phyloP scores from a whole-genome alignment of 768 basidiomycete genomes.

The Hericium erinaceus region DNA sequence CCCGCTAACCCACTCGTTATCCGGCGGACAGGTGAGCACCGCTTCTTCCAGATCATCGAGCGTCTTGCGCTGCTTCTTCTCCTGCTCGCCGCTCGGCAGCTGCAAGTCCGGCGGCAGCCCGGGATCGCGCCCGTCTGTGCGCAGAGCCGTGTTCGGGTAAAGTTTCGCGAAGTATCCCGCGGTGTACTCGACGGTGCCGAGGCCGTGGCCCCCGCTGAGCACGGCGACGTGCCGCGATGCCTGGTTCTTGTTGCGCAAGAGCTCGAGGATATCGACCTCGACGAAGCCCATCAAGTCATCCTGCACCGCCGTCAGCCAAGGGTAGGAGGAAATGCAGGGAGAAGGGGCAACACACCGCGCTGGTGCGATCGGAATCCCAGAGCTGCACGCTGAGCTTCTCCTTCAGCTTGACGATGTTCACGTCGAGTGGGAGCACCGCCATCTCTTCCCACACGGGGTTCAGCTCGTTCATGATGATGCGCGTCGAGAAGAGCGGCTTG shows the following conservation, averaged over 20 bases:
- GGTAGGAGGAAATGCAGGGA: not conserved
- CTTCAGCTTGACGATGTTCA: slow-evolving; percentile 56
- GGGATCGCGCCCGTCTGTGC: slow-evolving; percentile 23
- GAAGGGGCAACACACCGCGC: slow-evolving; percentile 14
- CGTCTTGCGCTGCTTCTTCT: slow-evolving; percentile 7
- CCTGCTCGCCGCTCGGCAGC: slow-evolving; percentile 36
- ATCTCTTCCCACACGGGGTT: slow-evolving; percentile 69
- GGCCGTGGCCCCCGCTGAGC: slow-evolving; percentile 16
- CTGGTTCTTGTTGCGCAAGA: slow-evolving; percentile 20
- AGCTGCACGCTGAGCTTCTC: slow-evolving; percentile 57
- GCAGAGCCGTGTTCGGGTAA: slow-evolving; percentile 18
- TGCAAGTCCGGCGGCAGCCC: slow-evolving; percentile 30
- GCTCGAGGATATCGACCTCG: slow-evolving; percentile 27
- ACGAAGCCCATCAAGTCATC: slow-evolving; percentile 43
- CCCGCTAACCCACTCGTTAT: slow-evolving; percentile 55
- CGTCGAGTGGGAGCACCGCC: slow-evolving; percentile 48
- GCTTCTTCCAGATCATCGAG: slow-evolving; percentile 28
- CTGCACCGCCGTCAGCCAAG: slow-evolving; percentile 5
- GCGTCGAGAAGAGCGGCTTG: slow-evolving; percentile 61
- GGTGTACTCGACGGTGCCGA: slow-evolving; percentile 37
- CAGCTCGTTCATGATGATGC: slow-evolving; percentile 53
- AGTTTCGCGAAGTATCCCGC: slow-evolving; percentile 44
- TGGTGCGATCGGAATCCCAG: slow-evolving; percentile 58
- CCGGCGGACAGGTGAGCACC: slow-evolving; percentile 38
- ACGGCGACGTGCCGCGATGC: slow-evolving; percentile 18